phyloP scores from a whole-genome alignment of 2,329 filamentous ascomycete species.

The Aspergillus sp. region DNA sequence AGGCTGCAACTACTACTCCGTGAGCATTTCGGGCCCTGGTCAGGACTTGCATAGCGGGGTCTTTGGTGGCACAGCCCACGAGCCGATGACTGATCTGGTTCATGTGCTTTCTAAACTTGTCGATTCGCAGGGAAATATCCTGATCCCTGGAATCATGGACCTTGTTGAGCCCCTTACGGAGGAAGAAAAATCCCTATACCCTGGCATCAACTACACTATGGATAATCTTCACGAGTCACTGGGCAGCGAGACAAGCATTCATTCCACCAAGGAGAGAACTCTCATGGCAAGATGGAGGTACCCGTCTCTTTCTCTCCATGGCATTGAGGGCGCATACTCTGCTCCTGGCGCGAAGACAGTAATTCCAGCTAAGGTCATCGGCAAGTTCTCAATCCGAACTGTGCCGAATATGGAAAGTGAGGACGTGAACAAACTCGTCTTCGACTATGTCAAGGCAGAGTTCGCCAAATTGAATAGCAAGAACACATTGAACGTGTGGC shows the following conservation, averaged over 20 bases:
- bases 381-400: slow-evolving; percentile 97
- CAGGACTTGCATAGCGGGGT: slow-evolving; percentile 96
- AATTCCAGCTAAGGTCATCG: slow-evolving; percentile 94
- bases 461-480: slow-evolving; percentile 89
- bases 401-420: slow-evolving; percentile 97
- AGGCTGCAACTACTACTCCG: slow-evolving; percentile 95
- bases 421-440: slow-evolving; percentile 81
- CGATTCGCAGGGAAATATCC: slow-evolving; percentile 86
- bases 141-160: slow-evolving; percentile 90
- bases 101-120: slow-evolving; percentile 81
- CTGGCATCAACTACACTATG: slow-evolving; percentile 92
- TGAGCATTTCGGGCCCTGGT: slow-evolving; percentile 86
- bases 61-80: slow-evolving; percentile 92
- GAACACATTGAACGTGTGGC: slow-evolving; percentile 79
- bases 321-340: slow-evolving; percentile 91
- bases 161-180: slow-evolving; percentile 86
- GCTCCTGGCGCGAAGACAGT: slow-evolving; percentile 95
- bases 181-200: slow-evolving; percentile 86
- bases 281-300: slow-evolving; percentile 96
- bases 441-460: slow-evolving; percentile 77
- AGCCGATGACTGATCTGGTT: slow-evolving; percentile 96
- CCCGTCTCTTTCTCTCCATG: slow-evolving; percentile 91
- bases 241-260: slow-evolving; percentile 84
- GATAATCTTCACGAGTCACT: slow-evolving; percentile 89
- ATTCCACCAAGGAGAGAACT: slow-evolving; percentile 83